These are phyloP conservation scores for Magnaporthiopsis rhizophila DNA, from an alignment of 2,329 filamentous ascomycete species.

Conservation along the genomic window DNA sequence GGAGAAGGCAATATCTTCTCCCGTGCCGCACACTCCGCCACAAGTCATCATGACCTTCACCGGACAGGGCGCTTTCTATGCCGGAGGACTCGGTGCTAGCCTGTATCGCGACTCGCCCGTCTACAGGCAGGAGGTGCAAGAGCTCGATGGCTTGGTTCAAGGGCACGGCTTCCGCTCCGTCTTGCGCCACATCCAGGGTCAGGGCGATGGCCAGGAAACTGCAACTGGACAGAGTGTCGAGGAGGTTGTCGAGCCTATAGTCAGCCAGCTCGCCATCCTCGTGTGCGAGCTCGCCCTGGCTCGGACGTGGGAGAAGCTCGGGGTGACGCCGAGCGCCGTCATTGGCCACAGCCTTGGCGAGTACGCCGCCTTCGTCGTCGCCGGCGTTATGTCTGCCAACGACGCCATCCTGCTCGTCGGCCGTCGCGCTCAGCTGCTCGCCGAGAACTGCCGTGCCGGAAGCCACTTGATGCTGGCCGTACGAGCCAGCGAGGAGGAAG, in stretches of 20 bases:
- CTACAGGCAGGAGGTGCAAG: too few relatives aligned
- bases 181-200: slow-evolving; percentile 12
- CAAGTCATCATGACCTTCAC: slow-evolving; percentile 28
- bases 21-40: too few relatives aligned
- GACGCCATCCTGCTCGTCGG: slow-evolving; percentile 58
- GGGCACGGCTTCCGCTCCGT: slow-evolving; percentile 26
- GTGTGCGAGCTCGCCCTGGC: slow-evolving; percentile 34
- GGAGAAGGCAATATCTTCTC: too few relatives aligned
- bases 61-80: slow-evolving; percentile 32
- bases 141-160: slow-evolving; percentile 15
- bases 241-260: slow-evolving; percentile 9
- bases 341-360: slow-evolving; percentile 51
- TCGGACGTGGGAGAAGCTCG: slow-evolving; percentile 28
- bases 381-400: slow-evolving; percentile 52
- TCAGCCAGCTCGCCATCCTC: slow-evolving; percentile 30
- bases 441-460: slow-evolving; percentile 39
- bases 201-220: background rate
- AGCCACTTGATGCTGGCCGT: slow-evolving; percentile 28
- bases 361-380: slow-evolving; percentile 52
- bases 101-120: slow-evolving; percentile 23
- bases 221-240: too few relatives aligned
- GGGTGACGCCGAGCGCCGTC: slow-evolving; percentile 35
- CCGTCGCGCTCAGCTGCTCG: slow-evolving; percentile 45
- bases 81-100: slow-evolving; percentile 12
- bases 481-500: slow-evolving; percentile 19